Evolutionary conservation across 192 early-diverging fungal species (phyloP), one percentile per base, ranked within the genome.

Genomic region (Dissophora ornata): DNA sequence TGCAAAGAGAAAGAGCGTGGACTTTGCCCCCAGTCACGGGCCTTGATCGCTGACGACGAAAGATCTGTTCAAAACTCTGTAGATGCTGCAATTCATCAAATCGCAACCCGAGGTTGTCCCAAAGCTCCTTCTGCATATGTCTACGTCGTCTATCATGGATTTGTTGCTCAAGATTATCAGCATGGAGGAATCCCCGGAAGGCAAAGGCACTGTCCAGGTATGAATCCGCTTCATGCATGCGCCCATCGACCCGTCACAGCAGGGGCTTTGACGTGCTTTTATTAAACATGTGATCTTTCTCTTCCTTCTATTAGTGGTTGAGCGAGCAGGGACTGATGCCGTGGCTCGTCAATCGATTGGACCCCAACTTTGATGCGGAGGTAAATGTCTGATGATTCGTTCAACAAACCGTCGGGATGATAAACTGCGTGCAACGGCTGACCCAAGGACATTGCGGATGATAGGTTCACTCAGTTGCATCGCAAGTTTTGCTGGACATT

Each of bases 131-230:
- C 82, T 79, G 48, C 97, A 98, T 71, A 86, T 98, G 74, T 89
- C 89, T 25, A 93, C 89, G 41, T 94, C 95, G 9, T 86, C 95
- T 1, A 92, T 97, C 41, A 93, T 93, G 57, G 97, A 98, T 69
- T 81, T 98, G 26, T 74, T 98, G 45, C 88, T 98, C 46, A 97
- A 95, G 65, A 85, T 98, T 16, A 92, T 98, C 60, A 95, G 94
- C 69, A 83, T 96, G 60, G 95, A 96, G 51, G 97, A 98, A 67
- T 82, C 95, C 18, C 89, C 92, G 12, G 92, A 94, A 67, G 95
- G 91, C 3, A 84, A 88, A 18, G 93, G 95, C 16, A 88, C 96
- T 51, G 91, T 96, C 24, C 89, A 92, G 85, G 93, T 93, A 66
- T 1, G 36, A n/a, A 10, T n/a, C 4, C n/a, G 44, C 18, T 18